These are phyloP conservation scores for Prunus mira DNA, from an alignment of 306 rosid genomes.

Conservation along the genomic window DNA sequence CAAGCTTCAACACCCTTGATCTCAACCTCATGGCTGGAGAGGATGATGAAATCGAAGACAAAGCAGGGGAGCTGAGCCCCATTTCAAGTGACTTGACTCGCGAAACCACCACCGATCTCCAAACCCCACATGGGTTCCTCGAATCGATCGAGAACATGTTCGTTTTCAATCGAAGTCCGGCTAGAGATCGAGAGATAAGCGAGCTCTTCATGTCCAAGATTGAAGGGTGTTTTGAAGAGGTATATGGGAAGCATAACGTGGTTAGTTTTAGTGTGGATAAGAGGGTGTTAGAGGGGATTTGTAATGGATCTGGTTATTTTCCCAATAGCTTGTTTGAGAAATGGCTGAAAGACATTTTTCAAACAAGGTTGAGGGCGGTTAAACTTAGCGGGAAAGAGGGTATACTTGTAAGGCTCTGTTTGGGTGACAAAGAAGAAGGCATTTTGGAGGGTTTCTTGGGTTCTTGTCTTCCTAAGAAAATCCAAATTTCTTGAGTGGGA, in stretches of 20 bases:
- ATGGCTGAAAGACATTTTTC: conserved; percentile 82
- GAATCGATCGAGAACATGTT: conserved; percentile 49
- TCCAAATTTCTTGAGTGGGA: conserved; percentile 61
- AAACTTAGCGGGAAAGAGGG: conserved; percentile 67
- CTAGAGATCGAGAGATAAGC: conserved; percentile 43
- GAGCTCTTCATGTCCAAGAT: conserved; percentile 54
- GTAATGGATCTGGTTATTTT: conserved; percentile 60
- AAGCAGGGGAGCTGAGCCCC: conserved; percentile 45
- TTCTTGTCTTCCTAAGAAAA: conserved; percentile 69
- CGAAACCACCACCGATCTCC: conserved; percentile 40
- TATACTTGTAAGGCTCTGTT: conserved; percentile 71
- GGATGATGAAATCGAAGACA: conserved; percentile 31
- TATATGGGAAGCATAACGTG: conserved; percentile 33
- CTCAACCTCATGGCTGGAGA: conserved; percentile 67
- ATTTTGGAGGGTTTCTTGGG: conserved; percentile 71
- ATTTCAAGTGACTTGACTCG: conserved; percentile 58
- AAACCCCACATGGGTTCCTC: conserved; percentile 43
- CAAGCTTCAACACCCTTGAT: conserved; percentile 75
- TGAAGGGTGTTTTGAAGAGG: conserved; percentile 50
- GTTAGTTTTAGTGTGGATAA: conserved; percentile 67
- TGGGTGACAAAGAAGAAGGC: conserved; percentile 67
- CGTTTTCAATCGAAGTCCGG: conserved; percentile 48
- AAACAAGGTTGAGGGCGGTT: conserved; percentile 53
- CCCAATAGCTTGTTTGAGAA: conserved; percentile 82
- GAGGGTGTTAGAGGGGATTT: conserved; percentile 64